phyloP scores from a whole-genome alignment of 768 basidiomycete species.

The Mycena galopus region DNA sequence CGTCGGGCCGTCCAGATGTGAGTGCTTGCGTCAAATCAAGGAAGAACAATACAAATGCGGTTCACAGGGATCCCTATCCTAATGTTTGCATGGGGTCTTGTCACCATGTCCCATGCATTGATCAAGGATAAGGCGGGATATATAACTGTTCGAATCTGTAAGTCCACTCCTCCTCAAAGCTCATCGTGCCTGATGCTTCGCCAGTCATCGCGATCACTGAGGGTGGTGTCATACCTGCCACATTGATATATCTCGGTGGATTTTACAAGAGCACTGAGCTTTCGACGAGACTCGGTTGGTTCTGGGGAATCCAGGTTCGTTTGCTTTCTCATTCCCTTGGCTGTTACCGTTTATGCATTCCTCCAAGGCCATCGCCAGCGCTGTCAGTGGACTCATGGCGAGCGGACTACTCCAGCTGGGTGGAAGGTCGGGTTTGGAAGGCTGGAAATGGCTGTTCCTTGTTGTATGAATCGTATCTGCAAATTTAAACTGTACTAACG shows the following conservation, averaged over 20 bases:
- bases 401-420: constrained; percentile 53
- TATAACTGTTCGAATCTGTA: constrained; percentile 52
- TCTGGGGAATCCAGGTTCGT: constrained; percentile 54
- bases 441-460: constrained; percentile 58
- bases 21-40: constrained; percentile 10
- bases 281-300: constrained; percentile 56
- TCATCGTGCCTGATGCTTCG: background rate
- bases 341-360: background rate
- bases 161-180: constrained; percentile 3
- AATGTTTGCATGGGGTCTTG: constrained; percentile 57
- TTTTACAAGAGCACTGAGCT: constrained; percentile 61
- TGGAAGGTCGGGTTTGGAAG: constrained; percentile 50
- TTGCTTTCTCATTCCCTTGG: background rate
- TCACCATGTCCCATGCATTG: constrained; percentile 51
- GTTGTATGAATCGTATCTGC: constrained; percentile 32
- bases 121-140: constrained; percentile 53
- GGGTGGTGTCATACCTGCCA: constrained; percentile 56
- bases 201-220: constrained; percentile 57
- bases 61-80: constrained; percentile 51
- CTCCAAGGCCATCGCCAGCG: constrained; percentile 49
- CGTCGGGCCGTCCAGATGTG: constrained; percentile 48
- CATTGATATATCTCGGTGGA: constrained; percentile 56
- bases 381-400: constrained; percentile 56
- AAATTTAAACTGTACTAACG: background rate
- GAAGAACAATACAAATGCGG: background rate